phyloP scores from a whole-genome alignment of 306 rosid genomes.

The Trifolium dubium region DNA sequence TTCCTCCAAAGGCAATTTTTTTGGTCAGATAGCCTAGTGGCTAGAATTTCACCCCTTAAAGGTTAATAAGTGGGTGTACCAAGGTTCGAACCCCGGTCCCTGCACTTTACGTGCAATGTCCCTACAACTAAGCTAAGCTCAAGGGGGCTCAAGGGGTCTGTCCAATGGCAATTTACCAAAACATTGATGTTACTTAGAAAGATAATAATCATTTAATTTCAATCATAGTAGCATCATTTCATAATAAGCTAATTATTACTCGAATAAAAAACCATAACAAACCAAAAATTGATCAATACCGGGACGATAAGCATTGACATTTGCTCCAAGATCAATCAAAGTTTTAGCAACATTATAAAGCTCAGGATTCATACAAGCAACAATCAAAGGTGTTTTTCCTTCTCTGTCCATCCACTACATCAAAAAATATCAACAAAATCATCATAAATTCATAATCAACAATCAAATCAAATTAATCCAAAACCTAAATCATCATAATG shows the following conservation, averaged over 20 bases:
- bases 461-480: slow-evolving; percentile 37
- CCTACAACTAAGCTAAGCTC: not conserved
- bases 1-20: no score
- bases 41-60: no score
- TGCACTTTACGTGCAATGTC: no score
- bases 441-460: slow-evolving; percentile 18
- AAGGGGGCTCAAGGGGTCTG: not conserved
- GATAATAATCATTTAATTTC: slow-evolving; percentile 11
- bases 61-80: no score
- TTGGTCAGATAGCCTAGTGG: no score
- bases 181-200: slow-evolving; percentile 13
- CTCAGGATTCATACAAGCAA: slow-evolving; percentile 83
- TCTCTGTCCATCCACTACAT: slow-evolving; percentile 84
- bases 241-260: slow-evolving; percentile 9
- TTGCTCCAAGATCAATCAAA: slow-evolving; percentile 92
- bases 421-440: slow-evolving; percentile 32
- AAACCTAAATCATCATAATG: slow-evolving; percentile 29
- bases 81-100: no score
- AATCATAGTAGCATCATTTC: slow-evolving; percentile 9
- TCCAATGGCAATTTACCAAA: not conserved
- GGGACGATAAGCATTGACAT: slow-evolving; percentile 85
- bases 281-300: slow-evolving; percentile 50
- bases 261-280: slow-evolving; percentile 1
- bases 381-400: slow-evolving; percentile 81
- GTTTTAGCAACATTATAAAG: slow-evolving; percentile 66